phyloP scores from a whole-genome alignment of 345 rosid genomes.

The Salix exigua region DNA sequence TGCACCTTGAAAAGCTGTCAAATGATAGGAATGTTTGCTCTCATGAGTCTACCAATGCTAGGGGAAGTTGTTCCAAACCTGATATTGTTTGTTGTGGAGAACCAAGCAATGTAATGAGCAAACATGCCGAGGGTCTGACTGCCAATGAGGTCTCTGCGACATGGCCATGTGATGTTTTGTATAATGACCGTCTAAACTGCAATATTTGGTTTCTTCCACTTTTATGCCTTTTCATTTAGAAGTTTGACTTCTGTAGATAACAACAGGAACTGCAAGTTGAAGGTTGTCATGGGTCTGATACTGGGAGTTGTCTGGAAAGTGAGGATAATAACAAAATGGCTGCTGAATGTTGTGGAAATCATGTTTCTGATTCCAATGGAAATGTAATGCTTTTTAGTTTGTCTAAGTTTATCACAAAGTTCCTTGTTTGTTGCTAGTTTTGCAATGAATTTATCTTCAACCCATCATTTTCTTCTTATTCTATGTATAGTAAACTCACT shows the following conservation, averaged over 20 bases:
- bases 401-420: not conserved
- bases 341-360: slow-evolving; percentile 31
- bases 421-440: not conserved
- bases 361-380: slow-evolving; percentile 39
- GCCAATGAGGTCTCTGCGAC: slow-evolving; percentile 32
- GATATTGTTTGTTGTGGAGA: slow-evolving; percentile 24
- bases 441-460: not conserved
- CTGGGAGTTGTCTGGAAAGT: slow-evolving; percentile 22
- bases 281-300: slow-evolving; percentile 27
- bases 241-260: slow-evolving; percentile 46
- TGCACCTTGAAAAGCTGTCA: slow-evolving; percentile 36
- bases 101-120: slow-evolving; percentile 22
- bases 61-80: slow-evolving; percentile 35
- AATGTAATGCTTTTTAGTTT: slow-evolving; percentile 49
- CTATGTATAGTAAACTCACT: not conserved
- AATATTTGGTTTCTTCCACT: slow-evolving; percentile 10
- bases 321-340: slow-evolving; percentile 23
- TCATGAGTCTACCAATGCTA: slow-evolving; percentile 35
- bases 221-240: slow-evolving; percentile 35
- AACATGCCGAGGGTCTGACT: slow-evolving; percentile 22
- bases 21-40: slow-evolving; percentile 43
- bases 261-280: slow-evolving; percentile 57
- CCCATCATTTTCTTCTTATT: not conserved
- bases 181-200: slow-evolving; percentile 4
- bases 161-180: slow-evolving; percentile 11